Percentiles rank a stretch among this genome's conserved stretches.
These are phyloP conservation scores for Mycena alexandri DNA, from an alignment of 768 basidiomycete genomes.

Conservation along the genomic window DNA sequence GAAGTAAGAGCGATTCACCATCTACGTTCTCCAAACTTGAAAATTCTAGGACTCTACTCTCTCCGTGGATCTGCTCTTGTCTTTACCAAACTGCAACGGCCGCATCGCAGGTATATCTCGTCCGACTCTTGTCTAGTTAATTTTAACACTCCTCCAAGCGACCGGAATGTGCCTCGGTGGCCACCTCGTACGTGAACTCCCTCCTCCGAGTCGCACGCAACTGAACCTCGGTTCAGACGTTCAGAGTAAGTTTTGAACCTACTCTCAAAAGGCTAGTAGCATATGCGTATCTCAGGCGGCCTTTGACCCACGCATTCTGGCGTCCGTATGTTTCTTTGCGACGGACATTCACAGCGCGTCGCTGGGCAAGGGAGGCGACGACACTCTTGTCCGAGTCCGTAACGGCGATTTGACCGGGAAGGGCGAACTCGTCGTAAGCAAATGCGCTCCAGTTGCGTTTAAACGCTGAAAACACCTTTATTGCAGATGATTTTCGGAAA, in stretches of 20 bases:
- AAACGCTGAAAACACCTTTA: neutral
- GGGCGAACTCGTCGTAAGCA: slow-evolving; percentile 85
- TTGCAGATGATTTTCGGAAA: slow-evolving; percentile 94
- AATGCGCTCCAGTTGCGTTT: neutral
- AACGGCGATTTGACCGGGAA: slow-evolving; percentile 83
- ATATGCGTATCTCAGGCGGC: slow-evolving; percentile 70
- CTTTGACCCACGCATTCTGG: slow-evolving; percentile 85
- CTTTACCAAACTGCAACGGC: slow-evolving; percentile 88
- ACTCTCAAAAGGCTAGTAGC: neutral
- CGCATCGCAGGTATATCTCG: slow-evolving; percentile 79
- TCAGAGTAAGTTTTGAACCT: slow-evolving; percentile 48
- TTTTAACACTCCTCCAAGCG: slow-evolving; percentile 52
- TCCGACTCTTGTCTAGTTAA: slow-evolving; percentile 30
- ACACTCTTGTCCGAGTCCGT: slow-evolving; percentile 79
- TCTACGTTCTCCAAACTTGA: neutral
- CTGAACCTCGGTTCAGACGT: slow-evolving; percentile 47
- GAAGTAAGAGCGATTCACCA: slow-evolving; percentile 63
- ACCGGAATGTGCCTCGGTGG: slow-evolving; percentile 95
- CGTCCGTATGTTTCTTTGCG: slow-evolving; percentile 94
- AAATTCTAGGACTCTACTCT: slow-evolving; percentile 77
- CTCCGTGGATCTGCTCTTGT: slow-evolving; percentile 79
- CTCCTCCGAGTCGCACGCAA: slow-evolving; percentile 11
- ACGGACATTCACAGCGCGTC: slow-evolving; percentile 93
- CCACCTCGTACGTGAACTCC: slow-evolving; percentile 69
- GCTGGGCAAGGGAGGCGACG: slow-evolving; percentile 87